phyloP scores from a whole-genome alignment of 148 eudicot genomes.

The Nyssa sinensis region DNA sequence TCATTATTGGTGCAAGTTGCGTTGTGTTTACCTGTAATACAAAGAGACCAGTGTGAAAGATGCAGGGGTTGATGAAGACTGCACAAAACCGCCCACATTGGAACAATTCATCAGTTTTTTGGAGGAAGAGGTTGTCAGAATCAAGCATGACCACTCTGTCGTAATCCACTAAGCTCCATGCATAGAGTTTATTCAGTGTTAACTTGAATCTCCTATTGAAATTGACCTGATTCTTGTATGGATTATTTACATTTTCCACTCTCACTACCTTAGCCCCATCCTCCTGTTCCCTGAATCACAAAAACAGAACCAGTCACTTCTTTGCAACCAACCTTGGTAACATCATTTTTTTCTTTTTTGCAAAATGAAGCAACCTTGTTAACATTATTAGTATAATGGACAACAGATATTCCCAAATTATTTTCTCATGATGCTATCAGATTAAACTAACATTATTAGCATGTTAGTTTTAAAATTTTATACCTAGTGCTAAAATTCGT shows the following conservation, averaged over 20 bases:
- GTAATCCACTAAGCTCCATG: conserved; percentile 81
- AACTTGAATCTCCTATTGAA: conserved; percentile 64
- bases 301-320: neutral
- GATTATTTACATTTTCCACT: conserved; percentile 76
- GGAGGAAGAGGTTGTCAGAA: conserved; percentile 85
- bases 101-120: conserved; percentile 80
- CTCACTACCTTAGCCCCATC: conserved; percentile 90
- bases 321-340: neutral
- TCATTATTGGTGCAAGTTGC: neutral
- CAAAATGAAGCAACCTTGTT: too few species aligned
- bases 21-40: conserved; percentile 68
- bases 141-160: conserved; percentile 95
- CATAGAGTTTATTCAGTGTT: conserved; percentile 84
- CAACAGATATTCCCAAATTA: too few species aligned
- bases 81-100: conserved; percentile 97
- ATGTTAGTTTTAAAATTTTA: too few species aligned
- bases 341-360: neutral
- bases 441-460: too few species aligned
- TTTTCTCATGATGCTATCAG: too few species aligned
- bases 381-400: too few species aligned
- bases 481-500: too few species aligned
- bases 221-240: conserved; percentile 40
- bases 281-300: conserved; percentile 61
- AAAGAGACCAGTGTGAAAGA: conserved; percentile 96
- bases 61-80: conserved; percentile 94